Evolutionary conservation across 108 stramenopile genomes (phyloP), one percentile per base, ranked within the genome.

Genomic region (Discostella stelligeroides): DNA sequence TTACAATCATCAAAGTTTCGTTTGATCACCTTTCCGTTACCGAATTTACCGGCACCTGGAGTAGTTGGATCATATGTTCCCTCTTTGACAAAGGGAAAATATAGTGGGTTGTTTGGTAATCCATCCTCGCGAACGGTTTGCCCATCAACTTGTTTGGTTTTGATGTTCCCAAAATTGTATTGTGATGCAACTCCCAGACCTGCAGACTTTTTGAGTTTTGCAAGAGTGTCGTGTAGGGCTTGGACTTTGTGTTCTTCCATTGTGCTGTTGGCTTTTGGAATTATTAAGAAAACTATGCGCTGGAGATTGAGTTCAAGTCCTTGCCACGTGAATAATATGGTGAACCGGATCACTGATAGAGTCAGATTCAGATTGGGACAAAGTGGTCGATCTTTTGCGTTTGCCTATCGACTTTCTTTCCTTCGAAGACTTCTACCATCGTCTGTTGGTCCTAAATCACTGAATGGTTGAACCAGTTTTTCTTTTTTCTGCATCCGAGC

Each of bases 181-280:
- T 76, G 75, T 29, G 71, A 83, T 50, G 71, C 66, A 27, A 68
- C 75, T 41, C 86, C 88, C 23, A 89, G 69, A 25, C 90, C 92
- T 24, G 79, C 84, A 0, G 66, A 65, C 39, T 81, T 84, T 54
- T 86, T 78, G 15, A 89, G 80, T 61, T 87, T 88, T 38, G 90
- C 76, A 17, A 94, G 81, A 0, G 86, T 84, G 72, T 90, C 93
- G 39, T 89, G 88, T 24, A 94, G 75, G 15, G 80, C 84, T 81
- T 89, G 87, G 40, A 91, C 66, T 77, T 94, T 94, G 34, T 64
- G 24, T 75, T 91, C 90, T 80, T 94, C 93, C 93, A 94, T 94
- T 8, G 23, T 76, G 30, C n/a, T 25, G 21, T 24, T 51, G 20
- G 15, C 45, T 55, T n/a, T 45, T 43, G 69, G 39, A 30, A 24